Evolutionary conservation across 83 land plant species (phyloP).

Genomic region (Diphasiastrum complanatum): DNA sequence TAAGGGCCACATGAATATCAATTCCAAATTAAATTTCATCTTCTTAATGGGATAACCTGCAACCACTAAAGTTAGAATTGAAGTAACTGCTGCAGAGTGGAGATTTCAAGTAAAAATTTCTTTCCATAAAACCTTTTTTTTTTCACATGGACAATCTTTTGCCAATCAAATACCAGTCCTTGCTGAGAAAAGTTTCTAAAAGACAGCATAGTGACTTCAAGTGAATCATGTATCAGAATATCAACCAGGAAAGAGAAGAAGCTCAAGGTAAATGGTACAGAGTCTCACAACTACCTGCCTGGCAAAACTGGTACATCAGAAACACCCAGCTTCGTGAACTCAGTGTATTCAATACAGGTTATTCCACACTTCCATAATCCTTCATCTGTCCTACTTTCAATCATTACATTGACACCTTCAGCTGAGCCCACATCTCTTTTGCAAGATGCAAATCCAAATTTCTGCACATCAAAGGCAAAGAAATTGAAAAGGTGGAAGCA

Average conservation of each 20-base stretch:
- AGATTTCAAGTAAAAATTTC: too few relatives aligned
- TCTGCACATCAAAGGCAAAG: constrained; percentile 38
- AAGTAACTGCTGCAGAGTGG: too few relatives aligned
- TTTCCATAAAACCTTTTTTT: too few relatives aligned
- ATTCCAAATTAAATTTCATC: too few relatives aligned
- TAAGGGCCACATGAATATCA: too few relatives aligned
- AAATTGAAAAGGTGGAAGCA: too few relatives aligned
- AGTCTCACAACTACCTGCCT: constrained; percentile 39
- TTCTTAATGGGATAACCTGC: too few relatives aligned
- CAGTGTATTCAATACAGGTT: constrained; percentile 97
- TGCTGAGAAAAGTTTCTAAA: too few relatives aligned
- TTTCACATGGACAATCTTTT: too few relatives aligned
- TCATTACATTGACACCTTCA: constrained; percentile 90
- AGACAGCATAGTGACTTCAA: too few relatives aligned
- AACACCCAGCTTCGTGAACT: constrained; percentile 85
- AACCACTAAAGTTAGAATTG: too few relatives aligned
- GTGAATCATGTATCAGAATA: not conserved
- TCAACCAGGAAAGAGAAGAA: not conserved
- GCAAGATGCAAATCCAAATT: constrained; percentile 97
- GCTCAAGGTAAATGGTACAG: not conserved
- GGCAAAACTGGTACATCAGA: constrained; percentile 43
- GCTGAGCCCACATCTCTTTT: constrained; percentile 74
- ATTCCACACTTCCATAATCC: constrained; percentile 79
- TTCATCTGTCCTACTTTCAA: constrained; percentile 60
- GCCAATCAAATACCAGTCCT: too few relatives aligned